These are phyloP conservation scores for Fusarium buharicum DNA, from an alignment of 2,329 filamentous ascomycete species.

Conservation along the genomic window DNA sequence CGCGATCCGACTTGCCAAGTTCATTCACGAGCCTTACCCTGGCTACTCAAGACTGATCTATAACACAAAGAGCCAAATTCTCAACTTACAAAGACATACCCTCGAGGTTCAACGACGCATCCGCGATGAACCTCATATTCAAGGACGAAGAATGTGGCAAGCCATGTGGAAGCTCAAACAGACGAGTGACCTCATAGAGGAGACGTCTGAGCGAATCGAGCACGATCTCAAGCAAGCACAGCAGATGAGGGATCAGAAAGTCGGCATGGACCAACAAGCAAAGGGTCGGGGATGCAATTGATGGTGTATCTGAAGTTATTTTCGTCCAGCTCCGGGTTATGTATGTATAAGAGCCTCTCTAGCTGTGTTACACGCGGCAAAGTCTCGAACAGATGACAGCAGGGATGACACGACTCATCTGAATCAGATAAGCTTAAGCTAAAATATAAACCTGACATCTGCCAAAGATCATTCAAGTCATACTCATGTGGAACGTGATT, in stretches of 20 bases:
- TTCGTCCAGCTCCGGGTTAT: too few relatives aligned
- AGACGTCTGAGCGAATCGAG: background rate
- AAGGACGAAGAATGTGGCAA: background rate
- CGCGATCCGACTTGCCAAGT: background rate
- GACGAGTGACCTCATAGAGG: background rate
- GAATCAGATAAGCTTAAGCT: constrained; percentile 2
- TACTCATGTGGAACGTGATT: background rate
- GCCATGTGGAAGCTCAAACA: background rate
- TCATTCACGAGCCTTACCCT: background rate
- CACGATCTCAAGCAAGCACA: background rate
- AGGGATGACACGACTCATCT: background rate
- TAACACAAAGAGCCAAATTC: background rate
- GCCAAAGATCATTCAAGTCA: background rate
- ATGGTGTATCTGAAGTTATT: too few relatives aligned
- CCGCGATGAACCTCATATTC: background rate
- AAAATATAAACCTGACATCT: background rate
- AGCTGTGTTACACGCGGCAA: background rate
- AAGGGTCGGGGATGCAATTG: too few relatives aligned
- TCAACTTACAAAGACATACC: background rate
- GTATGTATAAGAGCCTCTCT: too few relatives aligned
- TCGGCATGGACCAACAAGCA: background rate
- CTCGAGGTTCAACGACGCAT: background rate
- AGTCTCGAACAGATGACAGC: background rate
- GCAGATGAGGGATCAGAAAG: background rate
- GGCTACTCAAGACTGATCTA: background rate